Conservation (phyloP, 2,329 filamentous ascomycete genomes). For the Nothomitra cinnamomea region DNA sequence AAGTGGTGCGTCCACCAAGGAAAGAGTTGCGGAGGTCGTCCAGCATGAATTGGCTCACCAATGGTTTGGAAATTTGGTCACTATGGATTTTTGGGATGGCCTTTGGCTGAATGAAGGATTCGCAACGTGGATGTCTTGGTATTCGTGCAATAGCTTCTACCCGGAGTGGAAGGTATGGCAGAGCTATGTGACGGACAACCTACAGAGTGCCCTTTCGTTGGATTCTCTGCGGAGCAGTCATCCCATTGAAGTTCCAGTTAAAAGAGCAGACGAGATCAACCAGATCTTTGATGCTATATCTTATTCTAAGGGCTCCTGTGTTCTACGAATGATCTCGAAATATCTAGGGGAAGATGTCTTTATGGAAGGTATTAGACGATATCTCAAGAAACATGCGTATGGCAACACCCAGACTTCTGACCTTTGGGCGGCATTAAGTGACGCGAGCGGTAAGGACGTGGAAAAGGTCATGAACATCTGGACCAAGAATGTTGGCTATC, state of each 20-base stretch:
- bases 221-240: conserved; percentile 90
- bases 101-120: conserved; percentile 93
- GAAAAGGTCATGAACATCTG: conserved; percentile 85
- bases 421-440: conserved; percentile 72
- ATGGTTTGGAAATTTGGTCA: conserved; percentile 96
- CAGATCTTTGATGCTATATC: conserved; percentile 98
- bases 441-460: conserved; percentile 82
- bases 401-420: conserved; percentile 85
- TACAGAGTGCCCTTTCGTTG: conserved; percentile 72
- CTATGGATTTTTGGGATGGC: conserved; percentile 98
- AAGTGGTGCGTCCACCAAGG: conserved; percentile 74
- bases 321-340: conserved; percentile 92
- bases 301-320: conserved; percentile 91
- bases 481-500: conserved; percentile 93
- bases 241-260: conserved; percentile 90
- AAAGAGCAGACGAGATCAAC: conserved; percentile 89
- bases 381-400: conserved; percentile 93
- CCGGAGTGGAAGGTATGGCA: conserved; percentile 99
- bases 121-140: conserved; percentile 86
- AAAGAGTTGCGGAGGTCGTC: conserved; percentile 86
- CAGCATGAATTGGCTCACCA: conserved; percentile 95
- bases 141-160: conserved; percentile 86
- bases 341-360: conserved; percentile 86
- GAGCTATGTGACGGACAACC: conserved; percentile 80
- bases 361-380: conserved; percentile 76